Evolutionary conservation across 805 yeast genomes (phyloP), one percentile per base, ranked within the genome.

Genomic region (Nakazawaea ishiwadae): DNA sequence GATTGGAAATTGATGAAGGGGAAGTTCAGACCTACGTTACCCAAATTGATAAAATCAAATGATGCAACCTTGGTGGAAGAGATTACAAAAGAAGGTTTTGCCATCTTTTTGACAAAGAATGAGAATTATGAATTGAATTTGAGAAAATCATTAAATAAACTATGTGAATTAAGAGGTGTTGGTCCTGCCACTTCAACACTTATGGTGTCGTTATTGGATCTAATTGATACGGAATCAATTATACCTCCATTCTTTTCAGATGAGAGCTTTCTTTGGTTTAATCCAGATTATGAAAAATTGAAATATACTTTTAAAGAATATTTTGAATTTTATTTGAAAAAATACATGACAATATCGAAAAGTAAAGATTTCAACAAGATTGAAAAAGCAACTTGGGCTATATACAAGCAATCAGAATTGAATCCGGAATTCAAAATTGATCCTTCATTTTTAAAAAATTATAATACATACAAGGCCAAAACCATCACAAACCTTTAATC

Each of bases 111-210:
- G 33, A 38, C 33, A 4, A 16, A 14, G 20, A 10, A 17, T 12
- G 43, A 23, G 26, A 40, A 18, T 5, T 67, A 60, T 46, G 37
- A 47, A 8, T 44, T 35, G 1, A 37, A 40, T 0, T 49, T 64
- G 5, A 59, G 55, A 35, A 42, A 45, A 9, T 41, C 67, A 3
- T 35, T 69, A 37, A 61, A 60, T 24, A 48, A 45, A 19, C 39
- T 65, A 4, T 63, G 70, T 44, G 58, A 56, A 30, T 54, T 72
- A 30, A 55, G 56, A 34, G 78, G 77, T 0, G 73, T 72, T 4
- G 78, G 78, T 0, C 75, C 76, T 1, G 78, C 78, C 5, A 71
- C 75, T 5, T 73, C 69, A 3, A 67, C 74, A 32, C 56, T 72
- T 40, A 50, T 72, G 0, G 46, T 68, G 31, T 69, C 75, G 1